A percentile compares a stretch with the other conserved stretches of the same genome.
phyloP scores from a whole-genome alignment of 176 grass and related monocot species.

The Paspalum notatum region DNA sequence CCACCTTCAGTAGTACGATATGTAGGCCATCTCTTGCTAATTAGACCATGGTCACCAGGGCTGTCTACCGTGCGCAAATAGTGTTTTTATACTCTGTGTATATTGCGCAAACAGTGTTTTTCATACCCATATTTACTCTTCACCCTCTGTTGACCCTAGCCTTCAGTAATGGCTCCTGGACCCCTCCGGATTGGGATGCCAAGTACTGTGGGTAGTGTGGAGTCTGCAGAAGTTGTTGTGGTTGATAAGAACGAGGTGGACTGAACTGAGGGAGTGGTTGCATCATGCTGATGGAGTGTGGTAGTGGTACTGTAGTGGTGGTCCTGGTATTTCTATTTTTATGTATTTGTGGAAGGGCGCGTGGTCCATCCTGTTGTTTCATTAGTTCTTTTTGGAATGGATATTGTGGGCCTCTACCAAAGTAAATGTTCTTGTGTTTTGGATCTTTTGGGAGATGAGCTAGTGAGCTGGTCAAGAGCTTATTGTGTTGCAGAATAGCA shows the following conservation, averaged over 20 bases:
- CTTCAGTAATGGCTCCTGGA: constrained; percentile 18
- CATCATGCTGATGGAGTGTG: constrained; percentile 47
- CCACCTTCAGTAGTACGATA: background rate
- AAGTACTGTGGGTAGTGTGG: constrained; percentile 9
- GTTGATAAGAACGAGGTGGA: constrained; percentile 7
- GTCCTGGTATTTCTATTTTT: constrained; percentile 47
- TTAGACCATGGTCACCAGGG: too few species aligned
- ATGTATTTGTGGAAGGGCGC: constrained; percentile 18
- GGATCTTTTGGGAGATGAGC: constrained; percentile 30
- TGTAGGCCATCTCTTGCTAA: constrained; percentile 24
- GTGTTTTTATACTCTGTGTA: too few species aligned
- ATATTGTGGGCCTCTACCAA: constrained; percentile 43
- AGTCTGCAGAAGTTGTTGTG: constrained; percentile 34
- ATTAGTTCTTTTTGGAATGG: constrained; percentile 41
- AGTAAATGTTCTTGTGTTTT: constrained; percentile 43
- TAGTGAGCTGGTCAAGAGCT: constrained; percentile 19
- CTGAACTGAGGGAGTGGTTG: constrained; percentile 42
- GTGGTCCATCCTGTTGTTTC: constrained; percentile 47
- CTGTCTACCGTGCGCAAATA: too few species aligned
- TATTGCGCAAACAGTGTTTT: too few species aligned
- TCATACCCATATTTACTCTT: too few species aligned
- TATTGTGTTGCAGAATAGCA: constrained; percentile 10
- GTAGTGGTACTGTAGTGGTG: constrained; percentile 32
- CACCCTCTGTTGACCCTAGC: too few species aligned
- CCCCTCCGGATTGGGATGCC: constrained; percentile 28